These are phyloP conservation scores for Escovopsis sp. DNA, from an alignment of 2,329 filamentous ascomycete genomes.

Conservation along the genomic window DNA sequence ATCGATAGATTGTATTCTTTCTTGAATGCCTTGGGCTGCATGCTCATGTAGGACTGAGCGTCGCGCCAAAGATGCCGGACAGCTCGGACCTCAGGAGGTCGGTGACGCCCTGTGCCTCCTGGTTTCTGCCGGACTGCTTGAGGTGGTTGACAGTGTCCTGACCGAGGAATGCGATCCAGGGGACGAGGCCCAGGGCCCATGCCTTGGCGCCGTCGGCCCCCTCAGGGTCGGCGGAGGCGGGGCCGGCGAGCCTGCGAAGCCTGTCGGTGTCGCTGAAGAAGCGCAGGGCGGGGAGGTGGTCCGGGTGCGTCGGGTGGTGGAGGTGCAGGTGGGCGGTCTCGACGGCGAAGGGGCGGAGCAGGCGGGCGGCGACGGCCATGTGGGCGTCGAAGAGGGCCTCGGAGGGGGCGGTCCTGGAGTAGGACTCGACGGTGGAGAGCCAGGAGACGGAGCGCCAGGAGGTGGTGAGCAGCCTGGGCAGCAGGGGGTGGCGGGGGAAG, in stretches of 20 bases:
- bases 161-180: slow-evolving; percentile 26
- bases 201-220: slow-evolving; percentile 14
- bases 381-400: slow-evolving; percentile 38
- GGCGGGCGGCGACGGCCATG: slow-evolving; percentile 28
- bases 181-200: slow-evolving; percentile 18
- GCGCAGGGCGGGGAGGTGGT: slow-evolving; percentile 30
- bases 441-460: slow-evolving; percentile 36
- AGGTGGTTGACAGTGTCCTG: slow-evolving; percentile 33
- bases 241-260: slow-evolving; percentile 14
- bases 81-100: slow-evolving; percentile 23
- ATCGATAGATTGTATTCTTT: not conserved
- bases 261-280: slow-evolving; percentile 25
- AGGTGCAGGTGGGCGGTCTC: slow-evolving; percentile 40
- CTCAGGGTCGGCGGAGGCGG: too few species aligned
- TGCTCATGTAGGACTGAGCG: slow-evolving; percentile 12
- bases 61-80: slow-evolving; percentile 14
- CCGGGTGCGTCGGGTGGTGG: slow-evolving; percentile 37
- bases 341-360: slow-evolving; percentile 23
- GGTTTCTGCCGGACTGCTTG: slow-evolving; percentile 23
- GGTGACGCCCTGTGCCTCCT: slow-evolving; percentile 27
- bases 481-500: slow-evolving; percentile 21
- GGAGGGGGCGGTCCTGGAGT: slow-evolving; percentile 29
- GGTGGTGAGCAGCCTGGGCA: slow-evolving; percentile 22
- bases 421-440: slow-evolving; percentile 36
- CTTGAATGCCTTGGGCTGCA: not conserved